Percentiles rank a stretch among this genome's conserved stretches.
Evolutionary conservation across 2,329 filamentous ascomycete species (phyloP).

Genomic region (Claviceps arundinis): DNA sequence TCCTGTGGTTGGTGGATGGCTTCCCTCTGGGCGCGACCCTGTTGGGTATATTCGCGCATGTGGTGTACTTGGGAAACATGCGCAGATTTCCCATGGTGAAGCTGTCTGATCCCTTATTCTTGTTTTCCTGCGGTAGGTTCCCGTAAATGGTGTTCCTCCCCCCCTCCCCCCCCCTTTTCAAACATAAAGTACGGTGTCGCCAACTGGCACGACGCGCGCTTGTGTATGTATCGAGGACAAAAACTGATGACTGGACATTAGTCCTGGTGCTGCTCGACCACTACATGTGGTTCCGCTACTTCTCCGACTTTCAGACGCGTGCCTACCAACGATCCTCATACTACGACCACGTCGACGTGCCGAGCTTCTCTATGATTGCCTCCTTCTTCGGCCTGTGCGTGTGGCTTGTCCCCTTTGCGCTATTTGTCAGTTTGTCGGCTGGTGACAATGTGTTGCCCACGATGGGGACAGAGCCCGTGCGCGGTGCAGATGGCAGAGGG

Average conservation of each 20-base stretch:
- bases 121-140: conserved; percentile 58
- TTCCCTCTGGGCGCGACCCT: conserved; percentile 65
- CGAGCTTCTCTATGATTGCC: conserved; percentile 85
- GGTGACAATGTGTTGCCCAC: conserved; percentile 90
- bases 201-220: background rate
- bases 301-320: conserved; percentile 50
- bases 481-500: conserved; percentile 31
- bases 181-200: background rate
- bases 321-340: conserved; percentile 46
- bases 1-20: conserved; percentile 70
- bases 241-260: conserved; percentile 18
- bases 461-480: conserved; percentile 56
- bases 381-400: conserved; percentile 94
- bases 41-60: conserved; percentile 67
- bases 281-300: conserved; percentile 91
- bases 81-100: conserved; percentile 62
- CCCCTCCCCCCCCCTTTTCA: background rate
- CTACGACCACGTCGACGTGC: conserved; percentile 51
- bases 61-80: conserved; percentile 82
- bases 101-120: conserved; percentile 74
- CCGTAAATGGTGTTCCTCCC: background rate
- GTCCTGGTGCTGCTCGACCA: conserved; percentile 80
- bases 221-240: background rate
- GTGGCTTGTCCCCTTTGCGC: conserved; percentile 88
- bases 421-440: conserved; percentile 89